phyloP scores from a whole-genome alignment of 805 yeast species.

The Yamadazyma philogaea region DNA sequence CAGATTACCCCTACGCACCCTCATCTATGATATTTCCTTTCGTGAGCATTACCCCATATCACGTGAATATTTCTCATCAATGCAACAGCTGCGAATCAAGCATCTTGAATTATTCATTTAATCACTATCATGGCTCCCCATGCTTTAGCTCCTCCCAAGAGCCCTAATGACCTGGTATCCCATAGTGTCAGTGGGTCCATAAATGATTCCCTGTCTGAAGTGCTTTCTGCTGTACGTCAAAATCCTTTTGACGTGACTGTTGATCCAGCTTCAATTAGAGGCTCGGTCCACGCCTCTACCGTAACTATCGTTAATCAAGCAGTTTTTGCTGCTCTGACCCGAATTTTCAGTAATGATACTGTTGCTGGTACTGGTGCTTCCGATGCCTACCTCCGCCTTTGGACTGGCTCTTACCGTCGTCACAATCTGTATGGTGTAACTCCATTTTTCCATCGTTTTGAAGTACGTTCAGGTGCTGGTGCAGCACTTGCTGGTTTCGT shows the following conservation, averaged over 20 bases:
- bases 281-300: constrained; percentile 52
- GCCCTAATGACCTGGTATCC: constrained; percentile 1
- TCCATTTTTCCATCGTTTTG: constrained; percentile 60
- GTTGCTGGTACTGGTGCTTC: constrained; percentile 59
- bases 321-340: constrained; percentile 47
- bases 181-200: constrained; percentile 6
- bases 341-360: constrained; percentile 69
- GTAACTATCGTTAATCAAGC: constrained; percentile 53
- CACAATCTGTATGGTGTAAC: constrained; percentile 53
- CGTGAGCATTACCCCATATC: constrained; percentile 8
- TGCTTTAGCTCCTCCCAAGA: constrained; percentile 7
- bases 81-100: not conserved
- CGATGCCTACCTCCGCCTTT: constrained; percentile 55
- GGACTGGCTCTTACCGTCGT: constrained; percentile 53
- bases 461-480: constrained; percentile 83
- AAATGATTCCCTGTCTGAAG: constrained; percentile 1
- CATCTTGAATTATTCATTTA: not conserved
- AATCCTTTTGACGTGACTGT: constrained; percentile 60
- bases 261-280: constrained; percentile 51
- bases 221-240: not conserved
- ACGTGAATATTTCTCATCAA: constrained; percentile 7
- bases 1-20: not conserved
- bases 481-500: constrained; percentile 73
- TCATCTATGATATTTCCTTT: not conserved
- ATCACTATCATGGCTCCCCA: constrained; percentile 10